Base-by-base conservation (phyloP, 768 basidiomycete species). In the Pholiota molesta region DNA sequence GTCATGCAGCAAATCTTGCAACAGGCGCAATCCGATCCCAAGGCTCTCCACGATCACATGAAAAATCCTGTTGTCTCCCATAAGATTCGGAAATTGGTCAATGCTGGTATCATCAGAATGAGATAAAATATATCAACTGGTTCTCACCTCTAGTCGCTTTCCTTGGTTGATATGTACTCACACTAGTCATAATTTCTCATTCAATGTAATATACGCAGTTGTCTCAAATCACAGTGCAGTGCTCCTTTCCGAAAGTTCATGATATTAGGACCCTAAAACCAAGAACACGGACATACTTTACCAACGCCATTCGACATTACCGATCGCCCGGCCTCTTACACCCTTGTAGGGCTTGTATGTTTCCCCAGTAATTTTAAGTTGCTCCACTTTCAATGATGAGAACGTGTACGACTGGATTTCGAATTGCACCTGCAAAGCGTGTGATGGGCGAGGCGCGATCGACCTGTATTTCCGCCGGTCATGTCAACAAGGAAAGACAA, bases 1-100 rank as follows among this genome's bases (percentile, higher is more conserved):
- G 79, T 97, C 65, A 97, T 97, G 92, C 92, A 97, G 76, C 87
- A 87, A 61, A 97, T 99, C 66, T 74, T 99, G 69, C 92, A 96
- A 73, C 96, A 99, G 77, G 94, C 95, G 7, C 97, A 99, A 77
- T 69, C 78, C 54, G 88, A 98, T 75, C 97, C 97, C 6, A 80
- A 84, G 49, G 93, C 96, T 23, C 79, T 99, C 61, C 91, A 93
- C 74, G 94, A 97, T 68, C 97, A 99, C 77, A 91, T 99, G 90
- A 94, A 95, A 86, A 97, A 96, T 70, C 90, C 94, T 8, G 74
- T 81, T 35, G 88, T 96, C 33, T 84, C 85, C 44, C 74, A 81
- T 59, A 97, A 96, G 81, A 92, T 97, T 65, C 83, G 87, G 79
- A 96, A 96, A 77, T 81, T 98, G 52, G 81, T 97, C 69, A 92